Base-by-base conservation (phyloP, 2,329 filamentous ascomycete species). In the Talaromyces sp. region DNA sequence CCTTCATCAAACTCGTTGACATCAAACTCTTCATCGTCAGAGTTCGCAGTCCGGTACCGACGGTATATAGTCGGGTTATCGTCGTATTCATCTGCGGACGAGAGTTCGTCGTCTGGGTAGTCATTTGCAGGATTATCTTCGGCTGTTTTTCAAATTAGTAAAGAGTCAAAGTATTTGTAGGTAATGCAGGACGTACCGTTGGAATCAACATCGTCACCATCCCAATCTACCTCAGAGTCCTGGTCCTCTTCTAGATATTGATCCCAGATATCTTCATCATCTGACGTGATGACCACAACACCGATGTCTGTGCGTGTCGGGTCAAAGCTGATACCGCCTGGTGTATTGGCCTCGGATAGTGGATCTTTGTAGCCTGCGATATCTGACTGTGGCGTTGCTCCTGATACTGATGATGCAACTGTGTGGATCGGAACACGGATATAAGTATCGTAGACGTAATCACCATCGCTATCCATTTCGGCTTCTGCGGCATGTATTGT, bases 371-470 rank as follows among this genome's bases (percentile, higher is more conserved):
- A 66, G 54, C 64, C 59, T 14, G 35, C 33, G 2, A 50, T 62
- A 14, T 62, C 52, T 35, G 58, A 57, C n/a, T 49, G 50, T 31
- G 47, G 33, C 16, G 47, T 43, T 37, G 35, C 16, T 19, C 5
- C 45, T 19, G 39, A 37, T 9, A 33, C 41, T 11, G 43, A 75
- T 68, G 10, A 74, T 70, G 19, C 69, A n/a, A 45, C 37, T 11
- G 75, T 72, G 2, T 75, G 71, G 19, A 80, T 67, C n/a, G 74
- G 76, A 19, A 82, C 78, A 2, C 86, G 84, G 49, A 87, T 77
- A 72, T 88, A 88, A 10, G 84, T 86, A 69, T 88, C 86, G 73
- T 87, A 87, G 64, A 88, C 84, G 71, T 86, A 88, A 52, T 85
- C 84, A 24, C 73, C 76, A n/a, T 82, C 82, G 22, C 79, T 78